Evolutionary conservation across 2,329 filamentous ascomycete genomes (phyloP).

Genomic region (Sporothrix sp.): DNA sequence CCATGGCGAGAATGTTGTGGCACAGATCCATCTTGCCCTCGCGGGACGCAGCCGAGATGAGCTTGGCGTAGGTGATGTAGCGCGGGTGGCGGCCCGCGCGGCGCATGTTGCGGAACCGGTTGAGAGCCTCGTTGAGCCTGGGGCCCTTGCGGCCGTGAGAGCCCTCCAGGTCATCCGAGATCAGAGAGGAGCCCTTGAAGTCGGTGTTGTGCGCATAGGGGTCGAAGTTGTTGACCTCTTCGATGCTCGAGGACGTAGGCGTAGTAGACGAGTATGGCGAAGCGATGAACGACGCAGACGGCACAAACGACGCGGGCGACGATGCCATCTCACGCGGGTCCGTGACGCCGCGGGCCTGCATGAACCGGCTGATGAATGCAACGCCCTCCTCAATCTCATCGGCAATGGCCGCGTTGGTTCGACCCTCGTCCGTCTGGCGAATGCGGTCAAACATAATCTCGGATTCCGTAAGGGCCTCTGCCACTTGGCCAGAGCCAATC

Average conservation of each 20-base stretch:
- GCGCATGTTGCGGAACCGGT: constrained; percentile 85
- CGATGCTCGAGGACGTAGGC: constrained; percentile 50
- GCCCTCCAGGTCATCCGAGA: constrained; percentile 82
- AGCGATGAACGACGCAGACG: constrained; percentile 34
- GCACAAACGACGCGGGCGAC: constrained; percentile 33
- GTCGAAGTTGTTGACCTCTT: constrained; percentile 65
- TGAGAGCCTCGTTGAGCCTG: constrained; percentile 69
- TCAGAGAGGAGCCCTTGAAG: constrained; percentile 83
- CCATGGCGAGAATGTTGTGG: constrained; percentile 81
- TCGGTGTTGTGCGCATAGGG: constrained; percentile 86
- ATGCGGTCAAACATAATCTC: constrained; percentile 84
- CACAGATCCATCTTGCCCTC: constrained; percentile 73
- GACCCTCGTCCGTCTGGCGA: constrained; percentile 44
- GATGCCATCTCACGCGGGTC: constrained; percentile 43
- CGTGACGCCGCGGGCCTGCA: constrained; percentile 44
- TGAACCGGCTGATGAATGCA: constrained; percentile 55
- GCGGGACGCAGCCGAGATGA: constrained; percentile 83
- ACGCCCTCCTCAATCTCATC: constrained; percentile 84
- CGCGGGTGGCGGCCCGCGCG: constrained; percentile 82
- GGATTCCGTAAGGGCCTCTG: constrained; percentile 69
- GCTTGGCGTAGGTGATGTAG: constrained; percentile 93
- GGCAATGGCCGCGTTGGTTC: constrained; percentile 42
- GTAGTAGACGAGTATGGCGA: constrained; percentile 47
- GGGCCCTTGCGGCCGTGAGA: constrained; percentile 61
- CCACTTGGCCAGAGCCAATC: constrained; percentile 73